Evolutionary conservation across 495 filamentous ascomycete species (phyloP), one percentile per base, ranked within the genome.

Genomic region (Penicillium cosmopolitanum): DNA sequence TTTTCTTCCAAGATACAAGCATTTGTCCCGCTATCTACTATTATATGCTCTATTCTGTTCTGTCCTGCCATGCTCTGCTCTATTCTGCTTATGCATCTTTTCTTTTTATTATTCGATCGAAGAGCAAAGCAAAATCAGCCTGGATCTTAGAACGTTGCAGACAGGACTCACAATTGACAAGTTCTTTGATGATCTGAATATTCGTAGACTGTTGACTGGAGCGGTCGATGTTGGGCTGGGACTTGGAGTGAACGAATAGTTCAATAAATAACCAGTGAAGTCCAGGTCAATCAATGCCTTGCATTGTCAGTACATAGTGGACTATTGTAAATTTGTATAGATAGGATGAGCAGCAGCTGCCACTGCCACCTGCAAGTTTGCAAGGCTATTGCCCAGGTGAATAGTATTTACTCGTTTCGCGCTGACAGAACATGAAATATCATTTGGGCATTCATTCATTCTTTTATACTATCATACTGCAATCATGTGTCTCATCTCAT

Each of bases 131-230:
- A 51, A 61, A 47, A 42, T 51, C 23, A 55, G 60, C 25, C 36
- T 59, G 64, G 53, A 55, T 56, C 54, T 61, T 59, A 66, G 60
- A 66, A 61, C 54, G 28, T 53, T 53, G 56, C 60, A 66, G 63
- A 53, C 50, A 51, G 48, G 40, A 62, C 53, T 60, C 52, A 28
- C 63, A 67, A 64, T 57, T 43, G 50, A 64, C 44, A 51, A 53
- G 53, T 60, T 51, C 50, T 62, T 44, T 57, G 42, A 50, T 53
- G 55, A 31, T 61, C 38, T 55, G 31, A 31, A 31, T 31, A 31
- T 6, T 31, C 8, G 28, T 31, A 31, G 28, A 31, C 28, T 57
- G 28, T 23, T 23, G 2, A 23, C 23, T 23, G 40, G 12, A n/a
- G n/a, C 12, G 15, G 36, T 8, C 5, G 28, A 31, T 31, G 8